A percentile compares a stretch with the other conserved stretches of the same genome.
phyloP scores from a whole-genome alignment of 129 eudicot genomes.

The Saussurea involucrata region DNA sequence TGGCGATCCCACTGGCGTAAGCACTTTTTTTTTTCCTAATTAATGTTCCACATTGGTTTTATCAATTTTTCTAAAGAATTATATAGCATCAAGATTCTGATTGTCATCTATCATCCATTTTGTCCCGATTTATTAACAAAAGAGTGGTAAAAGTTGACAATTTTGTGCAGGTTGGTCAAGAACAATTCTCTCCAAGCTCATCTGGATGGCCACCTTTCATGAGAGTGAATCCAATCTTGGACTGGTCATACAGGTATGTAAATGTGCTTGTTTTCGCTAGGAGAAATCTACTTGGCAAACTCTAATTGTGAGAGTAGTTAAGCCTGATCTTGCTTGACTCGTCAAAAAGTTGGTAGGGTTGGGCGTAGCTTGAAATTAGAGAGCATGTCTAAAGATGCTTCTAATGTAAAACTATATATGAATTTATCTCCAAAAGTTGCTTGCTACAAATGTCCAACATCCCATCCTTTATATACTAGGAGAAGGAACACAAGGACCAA shows the following conservation, averaged over 20 bases:
- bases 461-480: no score
- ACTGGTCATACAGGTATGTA: slow-evolving; percentile 91
- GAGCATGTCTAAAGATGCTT: no score
- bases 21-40: neutral
- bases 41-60: neutral
- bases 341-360: neutral
- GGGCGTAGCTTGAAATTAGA: neutral
- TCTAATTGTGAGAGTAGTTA: neutral
- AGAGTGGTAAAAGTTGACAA: neutral
- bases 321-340: neutral
- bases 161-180: slow-evolving; percentile 83
- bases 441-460: no score
- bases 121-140: neutral
- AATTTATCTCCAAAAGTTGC: no score
- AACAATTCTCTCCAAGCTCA: slow-evolving; percentile 94
- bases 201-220: slow-evolving; percentile 99
- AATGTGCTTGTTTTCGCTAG: neutral
- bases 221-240: slow-evolving; percentile 98
- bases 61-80: neutral
- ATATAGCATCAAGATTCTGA: neutral
- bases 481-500: no score
- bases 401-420: no score
- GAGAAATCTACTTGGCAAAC: neutral
- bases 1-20: slow-evolving; percentile 98
- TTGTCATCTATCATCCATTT: neutral